A percentile compares a stretch with the other conserved stretches of the same genome.
phyloP scores from a whole-genome alignment of 2,329 filamentous ascomycete species.

The Pseudogymnoascus sp. region DNA sequence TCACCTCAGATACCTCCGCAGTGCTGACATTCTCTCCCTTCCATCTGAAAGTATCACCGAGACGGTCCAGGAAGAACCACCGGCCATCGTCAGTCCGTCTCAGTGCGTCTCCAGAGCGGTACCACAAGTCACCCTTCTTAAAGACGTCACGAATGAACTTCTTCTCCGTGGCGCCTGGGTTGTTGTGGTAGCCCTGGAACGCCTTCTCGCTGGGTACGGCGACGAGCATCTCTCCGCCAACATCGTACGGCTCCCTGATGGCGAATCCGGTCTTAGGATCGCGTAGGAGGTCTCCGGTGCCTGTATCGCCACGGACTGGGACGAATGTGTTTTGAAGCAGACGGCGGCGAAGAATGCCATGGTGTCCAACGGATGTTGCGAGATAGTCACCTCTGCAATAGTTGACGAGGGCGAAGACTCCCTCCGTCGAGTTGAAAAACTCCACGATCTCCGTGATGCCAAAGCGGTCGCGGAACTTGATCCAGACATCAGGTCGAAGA shows the following conservation, averaged over 20 bases:
- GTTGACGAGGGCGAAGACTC: constrained; percentile 55
- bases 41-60: constrained; percentile 70
- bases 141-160: constrained; percentile 59
- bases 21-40: constrained; percentile 63
- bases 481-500: constrained; percentile 60
- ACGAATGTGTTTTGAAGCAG: constrained; percentile 46
- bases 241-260: constrained; percentile 50
- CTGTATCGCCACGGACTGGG: constrained; percentile 60
- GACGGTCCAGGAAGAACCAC: constrained; percentile 61
- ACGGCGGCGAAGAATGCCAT: constrained; percentile 52
- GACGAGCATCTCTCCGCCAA: constrained; percentile 71
- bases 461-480: constrained; percentile 53
- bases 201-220: constrained; percentile 43
- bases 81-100: constrained; percentile 52
- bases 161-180: constrained; percentile 55
- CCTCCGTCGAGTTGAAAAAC: constrained; percentile 73
- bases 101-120: constrained; percentile 59
- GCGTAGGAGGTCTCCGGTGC: constrained; percentile 56
- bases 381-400: constrained; percentile 52
- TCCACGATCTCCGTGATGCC: constrained; percentile 55
- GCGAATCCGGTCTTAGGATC: constrained; percentile 62
- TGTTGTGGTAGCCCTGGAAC: constrained; percentile 63
- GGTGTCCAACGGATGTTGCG: constrained; percentile 58
- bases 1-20: constrained; percentile 55
- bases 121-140: constrained; percentile 58